A percentile compares a stretch with the other conserved stretches of the same genome.
These are phyloP conservation scores for Talaromyces thailandensis DNA, from an alignment of 495 filamentous ascomycete species.

Conservation along the genomic window DNA sequence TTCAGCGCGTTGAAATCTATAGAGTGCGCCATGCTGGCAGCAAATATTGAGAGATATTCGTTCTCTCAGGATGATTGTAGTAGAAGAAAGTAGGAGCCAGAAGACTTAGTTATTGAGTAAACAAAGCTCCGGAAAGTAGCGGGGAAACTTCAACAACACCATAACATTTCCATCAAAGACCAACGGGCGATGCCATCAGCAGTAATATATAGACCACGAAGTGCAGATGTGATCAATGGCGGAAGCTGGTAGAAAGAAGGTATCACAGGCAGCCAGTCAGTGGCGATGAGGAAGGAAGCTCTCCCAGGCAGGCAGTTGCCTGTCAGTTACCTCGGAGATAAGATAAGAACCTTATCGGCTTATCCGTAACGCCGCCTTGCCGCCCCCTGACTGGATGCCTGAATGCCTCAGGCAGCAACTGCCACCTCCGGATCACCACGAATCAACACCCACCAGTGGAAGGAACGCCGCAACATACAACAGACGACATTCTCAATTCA, in stretches of 20 bases:
- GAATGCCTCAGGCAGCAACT: slow-evolving; percentile 2
- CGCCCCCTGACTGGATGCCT: not conserved
- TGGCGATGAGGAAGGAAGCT: not conserved
- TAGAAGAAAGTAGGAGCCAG: not conserved
- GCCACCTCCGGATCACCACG: not conserved
- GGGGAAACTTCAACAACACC: not conserved
- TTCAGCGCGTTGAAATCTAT: slow-evolving; percentile 78
- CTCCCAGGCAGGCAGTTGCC: not conserved
- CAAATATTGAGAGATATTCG: not conserved
- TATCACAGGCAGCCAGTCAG: not conserved
- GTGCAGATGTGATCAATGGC: not conserved
- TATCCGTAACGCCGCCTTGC: not conserved
- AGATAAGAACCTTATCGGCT: not conserved
- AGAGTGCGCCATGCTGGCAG: slow-evolving; percentile 36
- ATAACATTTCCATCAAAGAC: not conserved
- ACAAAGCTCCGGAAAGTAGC: not conserved
- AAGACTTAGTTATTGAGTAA: not conserved
- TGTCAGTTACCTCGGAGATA: slow-evolving; percentile 1
- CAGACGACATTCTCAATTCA: too few relatives aligned
- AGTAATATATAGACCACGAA: not conserved
- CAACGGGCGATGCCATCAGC: not conserved
- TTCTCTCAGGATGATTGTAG: not conserved
- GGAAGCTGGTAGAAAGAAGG: not conserved
- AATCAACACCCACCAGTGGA: not conserved
- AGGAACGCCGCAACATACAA: not conserved